Percentiles rank a stretch among this genome's conserved stretches.
phyloP scores from a whole-genome alignment of 441 rosid species.

The Dalechampia spathulata region DNA sequence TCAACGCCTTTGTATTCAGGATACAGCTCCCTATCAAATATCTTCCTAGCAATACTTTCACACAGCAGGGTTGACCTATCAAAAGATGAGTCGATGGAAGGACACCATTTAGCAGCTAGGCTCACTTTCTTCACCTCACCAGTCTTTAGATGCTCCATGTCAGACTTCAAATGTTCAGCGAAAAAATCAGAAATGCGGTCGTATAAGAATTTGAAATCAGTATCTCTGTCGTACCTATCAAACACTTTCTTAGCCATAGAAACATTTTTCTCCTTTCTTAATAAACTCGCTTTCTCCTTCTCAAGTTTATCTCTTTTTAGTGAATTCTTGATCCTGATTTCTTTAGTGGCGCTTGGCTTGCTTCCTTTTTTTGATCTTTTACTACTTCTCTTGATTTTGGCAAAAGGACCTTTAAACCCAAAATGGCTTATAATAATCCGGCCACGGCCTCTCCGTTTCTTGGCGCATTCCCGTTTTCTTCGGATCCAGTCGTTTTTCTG shows the following conservation, averaged over 20 bases:
- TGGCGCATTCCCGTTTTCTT: not conserved
- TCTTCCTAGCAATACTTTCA: slow-evolving; percentile 22
- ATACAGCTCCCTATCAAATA: slow-evolving; percentile 16
- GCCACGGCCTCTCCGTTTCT: not conserved
- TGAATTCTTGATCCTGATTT: slow-evolving; percentile 7
- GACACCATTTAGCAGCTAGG: slow-evolving; percentile 29
- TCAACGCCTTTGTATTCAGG: slow-evolving; percentile 24
- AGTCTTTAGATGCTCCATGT: slow-evolving; percentile 13
- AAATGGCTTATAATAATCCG: not conserved
- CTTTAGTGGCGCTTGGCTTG: not conserved
- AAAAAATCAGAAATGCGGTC: slow-evolving; percentile 21
- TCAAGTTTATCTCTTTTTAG: slow-evolving; percentile 5
- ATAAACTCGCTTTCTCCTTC: slow-evolving; percentile 16
- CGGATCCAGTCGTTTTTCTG: slow-evolving; percentile 11
- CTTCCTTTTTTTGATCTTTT: not conserved
- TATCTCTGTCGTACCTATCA: slow-evolving; percentile 12
- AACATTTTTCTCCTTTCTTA: slow-evolving; percentile 8
- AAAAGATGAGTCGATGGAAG: slow-evolving; percentile 19
- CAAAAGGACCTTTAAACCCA: not conserved
- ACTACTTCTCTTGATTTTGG: not conserved
- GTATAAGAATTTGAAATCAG: slow-evolving; percentile 17
- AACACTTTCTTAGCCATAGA: slow-evolving; percentile 17
- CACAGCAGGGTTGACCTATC: slow-evolving; percentile 15
- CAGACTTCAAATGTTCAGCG: slow-evolving; percentile 12
- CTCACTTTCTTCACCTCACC: slow-evolving; percentile 2